Conservation (phyloP, 2,329 filamentous ascomycete species). For the Cladophialophora psammophila region DNA sequence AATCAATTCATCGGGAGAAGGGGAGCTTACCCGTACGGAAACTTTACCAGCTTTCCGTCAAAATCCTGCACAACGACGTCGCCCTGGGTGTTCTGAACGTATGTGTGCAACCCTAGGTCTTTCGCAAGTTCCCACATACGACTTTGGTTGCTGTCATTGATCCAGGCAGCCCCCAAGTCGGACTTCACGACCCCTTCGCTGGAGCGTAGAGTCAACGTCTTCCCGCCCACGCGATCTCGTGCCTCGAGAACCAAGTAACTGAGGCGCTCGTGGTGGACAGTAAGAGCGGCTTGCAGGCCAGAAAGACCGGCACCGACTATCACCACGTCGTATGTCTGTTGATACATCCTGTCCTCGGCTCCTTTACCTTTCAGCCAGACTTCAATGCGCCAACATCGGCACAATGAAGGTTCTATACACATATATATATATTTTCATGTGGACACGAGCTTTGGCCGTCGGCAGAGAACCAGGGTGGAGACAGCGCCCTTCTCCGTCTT, state of each 20-base stretch:
- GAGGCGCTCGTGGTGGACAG: conserved; percentile 48
- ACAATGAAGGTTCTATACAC: neutral
- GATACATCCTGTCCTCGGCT: conserved; percentile 12
- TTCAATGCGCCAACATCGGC: neutral
- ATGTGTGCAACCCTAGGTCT: conserved; percentile 43
- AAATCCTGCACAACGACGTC: conserved; percentile 45
- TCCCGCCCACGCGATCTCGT: conserved; percentile 60
- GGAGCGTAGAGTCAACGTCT: conserved; percentile 52
- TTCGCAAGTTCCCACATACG: conserved; percentile 43
- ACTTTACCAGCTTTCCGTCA: conserved; percentile 42
- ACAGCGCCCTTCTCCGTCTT: conserved; percentile 6
- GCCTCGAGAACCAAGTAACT: conserved; percentile 59
- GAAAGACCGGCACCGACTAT: conserved; percentile 58
- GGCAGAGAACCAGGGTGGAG: conserved; percentile 1
- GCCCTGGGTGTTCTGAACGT: conserved; percentile 45
- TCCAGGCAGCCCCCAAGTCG: conserved; percentile 49
- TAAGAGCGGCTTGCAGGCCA: conserved; percentile 49
- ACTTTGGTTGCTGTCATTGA: conserved; percentile 50
- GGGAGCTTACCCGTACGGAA: conserved; percentile 46
- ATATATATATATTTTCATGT: neutral
- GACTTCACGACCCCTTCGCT: conserved; percentile 44
- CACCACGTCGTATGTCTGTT: conserved; percentile 37
- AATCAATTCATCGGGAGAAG: conserved; percentile 18
- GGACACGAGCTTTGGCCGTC: neutral
- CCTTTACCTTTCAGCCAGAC: neutral